Evolutionary conservation across 345 rosid genomes (phyloP).

Genomic region (Syzygium aqueum): DNA sequence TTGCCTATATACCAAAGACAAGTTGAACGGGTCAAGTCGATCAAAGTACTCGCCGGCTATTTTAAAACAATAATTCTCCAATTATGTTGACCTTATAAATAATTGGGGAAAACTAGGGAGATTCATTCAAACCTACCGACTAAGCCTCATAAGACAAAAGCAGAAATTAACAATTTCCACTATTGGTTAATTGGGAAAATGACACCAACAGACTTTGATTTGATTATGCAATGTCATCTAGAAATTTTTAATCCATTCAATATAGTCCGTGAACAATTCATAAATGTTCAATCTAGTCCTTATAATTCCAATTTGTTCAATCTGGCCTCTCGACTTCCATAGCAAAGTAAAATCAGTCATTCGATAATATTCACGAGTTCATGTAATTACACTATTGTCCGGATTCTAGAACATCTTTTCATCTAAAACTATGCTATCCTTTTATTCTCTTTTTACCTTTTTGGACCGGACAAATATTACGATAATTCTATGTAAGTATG

Average conservation of each 20-base stretch:
- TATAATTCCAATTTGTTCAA: not conserved
- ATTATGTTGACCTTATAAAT: not conserved
- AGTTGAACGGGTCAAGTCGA: not conserved
- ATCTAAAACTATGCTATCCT: not conserved
- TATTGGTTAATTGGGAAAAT: not conserved
- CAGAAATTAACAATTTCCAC: not conserved
- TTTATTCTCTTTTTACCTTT: not conserved
- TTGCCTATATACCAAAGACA: not conserved
- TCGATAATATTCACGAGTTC: not conserved
- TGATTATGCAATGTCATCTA: not conserved
- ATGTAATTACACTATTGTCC: not conserved
- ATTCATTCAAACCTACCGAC: not conserved
- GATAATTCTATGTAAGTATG: rapidly evolving
- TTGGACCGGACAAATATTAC: not conserved
- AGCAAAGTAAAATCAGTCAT: not conserved
- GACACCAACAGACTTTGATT: not conserved
- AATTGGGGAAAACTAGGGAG: not conserved
- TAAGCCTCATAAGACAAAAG: not conserved
- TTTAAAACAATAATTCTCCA: not conserved
- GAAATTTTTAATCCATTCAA: not conserved
- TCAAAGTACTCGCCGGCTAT: not conserved
- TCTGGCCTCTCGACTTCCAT: rapidly evolving
- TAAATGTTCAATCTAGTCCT: rapidly evolving
- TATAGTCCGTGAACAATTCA: not conserved
- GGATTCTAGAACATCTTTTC: not conserved